Base-by-base conservation (phyloP, 2,329 filamentous ascomycete species). In the Fusarium solani-melongenae region DNA sequence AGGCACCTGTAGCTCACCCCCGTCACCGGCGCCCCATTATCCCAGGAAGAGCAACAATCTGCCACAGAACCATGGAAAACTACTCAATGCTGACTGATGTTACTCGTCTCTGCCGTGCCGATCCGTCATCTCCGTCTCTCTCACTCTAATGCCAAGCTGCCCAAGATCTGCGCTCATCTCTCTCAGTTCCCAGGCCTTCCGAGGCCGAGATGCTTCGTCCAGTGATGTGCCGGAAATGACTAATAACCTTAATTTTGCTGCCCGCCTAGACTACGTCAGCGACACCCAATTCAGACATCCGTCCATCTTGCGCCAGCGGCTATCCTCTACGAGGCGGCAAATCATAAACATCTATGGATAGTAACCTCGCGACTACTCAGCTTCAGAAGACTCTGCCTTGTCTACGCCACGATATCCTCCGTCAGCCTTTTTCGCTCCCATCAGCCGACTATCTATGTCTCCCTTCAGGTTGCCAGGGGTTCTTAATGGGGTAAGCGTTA, bases 201-300 rank as follows among this genome's bases (percentile, higher is more conserved):
- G 70, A 55, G 22, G 6, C 27, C 27, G 46, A 51, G 27, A 14
- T 51, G 27, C 27, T 51, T 46, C 15, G 14, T 38, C 71, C 71
- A 73, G 70, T 73, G 12, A 73, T 22, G 17, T 14, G 12, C 38
- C n/a, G 20, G n/a, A 14, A 22, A 55, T 69, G 68, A 61, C n/a
- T 56, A 36, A 57, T 74, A 74, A 74, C 71, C 71, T 74, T 74
- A 74, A 61, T 74, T 41, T 60, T 41, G 12, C 59, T 55, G 24
- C 38, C 65, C 61, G 46, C 61, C 20, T 20, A 27, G n/a, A 12
- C 51, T 46, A 68, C 60, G 61, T 63, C 68, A 60, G 58, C 53
- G 60, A 65, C 41, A 5, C 33, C 24, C 29, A 4, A 46, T 38
- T 5, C 39, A 49, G 24, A 29, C 44, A 29, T 49, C 38, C 38